Evolutionary conservation across 768 basidiomycete species (phyloP).

Genomic region (Exsudoporus frostii): DNA sequence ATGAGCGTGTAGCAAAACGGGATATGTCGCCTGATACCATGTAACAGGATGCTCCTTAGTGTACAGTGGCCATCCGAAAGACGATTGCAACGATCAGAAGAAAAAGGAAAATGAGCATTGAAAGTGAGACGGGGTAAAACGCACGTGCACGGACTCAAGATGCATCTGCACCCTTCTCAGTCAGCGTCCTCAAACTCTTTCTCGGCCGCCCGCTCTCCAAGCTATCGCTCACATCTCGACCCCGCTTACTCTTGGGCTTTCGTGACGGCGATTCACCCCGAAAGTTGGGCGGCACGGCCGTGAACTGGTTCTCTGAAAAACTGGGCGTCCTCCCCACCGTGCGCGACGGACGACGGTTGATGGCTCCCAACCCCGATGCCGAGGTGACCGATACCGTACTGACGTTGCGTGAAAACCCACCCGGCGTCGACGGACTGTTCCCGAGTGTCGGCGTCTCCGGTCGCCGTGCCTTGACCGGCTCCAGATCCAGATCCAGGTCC

Average conservation of each 20-base stretch:
- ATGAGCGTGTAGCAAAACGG: constrained; percentile 72
- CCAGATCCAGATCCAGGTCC: constrained; percentile 20
- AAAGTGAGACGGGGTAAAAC: neutral
- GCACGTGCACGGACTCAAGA: neutral
- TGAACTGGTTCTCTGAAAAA: constrained; percentile 44
- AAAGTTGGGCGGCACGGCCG: constrained; percentile 40
- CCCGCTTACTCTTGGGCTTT: constrained; percentile 28
- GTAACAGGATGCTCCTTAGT: neutral
- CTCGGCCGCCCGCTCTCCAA: constrained; percentile 17
- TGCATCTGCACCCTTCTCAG: neutral
- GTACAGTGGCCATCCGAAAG: neutral
- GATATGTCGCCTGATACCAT: constrained; percentile 4
- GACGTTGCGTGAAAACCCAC: constrained; percentile 14
- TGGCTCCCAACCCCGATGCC: neutral
- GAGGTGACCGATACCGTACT: constrained; percentile 11
- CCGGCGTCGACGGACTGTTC: constrained; percentile 31
- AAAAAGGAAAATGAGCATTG: neutral
- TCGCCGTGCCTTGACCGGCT: constrained; percentile 26
- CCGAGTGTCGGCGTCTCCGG: neutral
- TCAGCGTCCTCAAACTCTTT: constrained; percentile 17
- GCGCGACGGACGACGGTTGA: constrained; percentile 13
- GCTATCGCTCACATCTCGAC: constrained; percentile 15
- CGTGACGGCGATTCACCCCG: constrained; percentile 30
- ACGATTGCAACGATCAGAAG: neutral
- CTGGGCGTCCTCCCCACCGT: constrained; percentile 26